Base-by-base conservation (phyloP, 2,329 filamentous ascomycete species). In the Byssochlamys sp. region DNA sequence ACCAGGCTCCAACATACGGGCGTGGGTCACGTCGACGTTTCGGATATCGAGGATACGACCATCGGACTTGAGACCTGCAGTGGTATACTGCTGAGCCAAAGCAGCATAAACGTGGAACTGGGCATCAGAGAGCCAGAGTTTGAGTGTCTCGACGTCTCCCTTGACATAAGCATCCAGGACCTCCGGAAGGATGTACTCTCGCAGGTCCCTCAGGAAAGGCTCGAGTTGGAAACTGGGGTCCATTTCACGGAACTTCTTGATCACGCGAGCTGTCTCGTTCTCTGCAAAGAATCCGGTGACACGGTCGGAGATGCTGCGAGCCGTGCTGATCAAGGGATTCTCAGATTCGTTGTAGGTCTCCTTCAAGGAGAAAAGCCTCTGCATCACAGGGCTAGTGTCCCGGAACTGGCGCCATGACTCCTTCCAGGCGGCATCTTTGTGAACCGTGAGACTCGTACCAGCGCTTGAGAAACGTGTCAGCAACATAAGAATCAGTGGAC, bases 101-200 rank as follows among this genome's bases (percentile, higher is more conserved):
- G 94, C 94, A 67, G 92, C 89, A 72, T 99, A 99, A 53, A 99
- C 94, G 1, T 90, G 91, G 78, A 89, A 99, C 72, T 99, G 94
- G 1, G 94, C 92, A 33, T 94, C 94, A 0, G 90, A 96, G 11
- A 99, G 84, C 94, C 94, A 99, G 35, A 95, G 81, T 76, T 94
- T 95, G 56, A 99, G 80, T 0, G 89, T 92, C 72, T 92, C 89
- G 10, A 87, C 82, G 66, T 99, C 94, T 52, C 91, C 94, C 80
- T 96, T 97, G 67, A 99, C 94, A 67, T 99, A 99, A 26, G 94
- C 94, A 70, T 99, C 94, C 19, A 99, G 82, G 2, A 97, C 94
- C 76, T 99, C 94, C 6, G 94, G 94, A 1, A 99, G 82, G 57
- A 99, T 97, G 75, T 97, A 99, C 76, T 97, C 92, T 72, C 94